Conservation (phyloP, 371 early-diverging fungal species). For the Cladochytrium tenue region DNA sequence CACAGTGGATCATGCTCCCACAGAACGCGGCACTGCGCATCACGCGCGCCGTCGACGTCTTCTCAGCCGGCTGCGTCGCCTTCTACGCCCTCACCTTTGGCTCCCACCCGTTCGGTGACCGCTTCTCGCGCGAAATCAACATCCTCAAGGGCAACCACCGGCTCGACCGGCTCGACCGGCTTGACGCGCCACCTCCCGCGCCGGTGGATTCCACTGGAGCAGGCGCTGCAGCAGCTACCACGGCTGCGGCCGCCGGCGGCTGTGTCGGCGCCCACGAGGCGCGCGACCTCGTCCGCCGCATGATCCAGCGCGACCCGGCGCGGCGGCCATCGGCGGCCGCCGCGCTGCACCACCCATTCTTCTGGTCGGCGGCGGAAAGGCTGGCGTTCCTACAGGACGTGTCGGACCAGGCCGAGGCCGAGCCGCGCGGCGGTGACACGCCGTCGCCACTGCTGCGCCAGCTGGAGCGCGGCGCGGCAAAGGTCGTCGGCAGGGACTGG, state of each 20-base stretch:
- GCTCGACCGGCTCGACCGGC: constrained; percentile 67
- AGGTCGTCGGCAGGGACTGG: constrained; percentile 80
- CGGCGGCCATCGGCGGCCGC: constrained; percentile 73
- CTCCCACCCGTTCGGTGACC: constrained; percentile 93
- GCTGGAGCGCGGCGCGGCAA: constrained; percentile 64
- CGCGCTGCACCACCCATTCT: constrained; percentile 89
- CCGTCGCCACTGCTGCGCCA: constrained; percentile 66
- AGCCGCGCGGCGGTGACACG: constrained; percentile 68
- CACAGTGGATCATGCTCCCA: constrained; percentile 22
- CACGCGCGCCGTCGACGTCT: constrained; percentile 90
- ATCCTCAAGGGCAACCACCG: constrained; percentile 75
- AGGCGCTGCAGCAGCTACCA: no score
- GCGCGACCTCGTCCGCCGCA: constrained; percentile 82
- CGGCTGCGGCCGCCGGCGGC: no score
- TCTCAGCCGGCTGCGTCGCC: constrained; percentile 92
- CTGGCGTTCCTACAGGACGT: constrained; percentile 91
- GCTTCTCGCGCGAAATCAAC: constrained; percentile 81
- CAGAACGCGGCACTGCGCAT: constrained; percentile 54
- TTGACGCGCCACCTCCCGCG: constrained; percentile 85
- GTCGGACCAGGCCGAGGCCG: constrained; percentile 90
- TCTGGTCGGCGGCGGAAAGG: constrained; percentile 83
- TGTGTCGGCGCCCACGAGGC: no score
- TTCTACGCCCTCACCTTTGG: constrained; percentile 88
- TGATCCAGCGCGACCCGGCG: constrained; percentile 82
- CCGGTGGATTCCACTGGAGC: constrained; percentile 81